These are phyloP conservation scores for Chaetomidium leptoderma DNA, from an alignment of 495 filamentous ascomycete genomes.

Conservation along the genomic window DNA sequence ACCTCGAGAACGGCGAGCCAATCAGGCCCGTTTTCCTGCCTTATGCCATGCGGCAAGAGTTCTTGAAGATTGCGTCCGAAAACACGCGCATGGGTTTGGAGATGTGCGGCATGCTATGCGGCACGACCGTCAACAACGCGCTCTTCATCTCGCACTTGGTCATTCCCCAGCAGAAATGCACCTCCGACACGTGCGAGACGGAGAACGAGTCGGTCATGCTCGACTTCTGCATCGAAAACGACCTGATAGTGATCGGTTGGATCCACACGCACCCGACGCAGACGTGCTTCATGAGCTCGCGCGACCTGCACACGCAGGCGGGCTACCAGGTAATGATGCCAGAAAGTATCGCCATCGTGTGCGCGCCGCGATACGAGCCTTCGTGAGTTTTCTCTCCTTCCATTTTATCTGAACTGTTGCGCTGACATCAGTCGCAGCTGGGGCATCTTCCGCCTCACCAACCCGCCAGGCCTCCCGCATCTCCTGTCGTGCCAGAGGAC, in stretches of 20 bases:
- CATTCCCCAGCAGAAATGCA: constrained; percentile 85
- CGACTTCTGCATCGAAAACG: constrained; percentile 79
- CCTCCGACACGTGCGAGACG: constrained; percentile 90
- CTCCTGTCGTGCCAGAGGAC: constrained; percentile 70
- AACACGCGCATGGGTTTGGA: constrained; percentile 83
- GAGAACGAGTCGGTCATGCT: constrained; percentile 77
- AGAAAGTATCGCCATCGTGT: constrained; percentile 95
- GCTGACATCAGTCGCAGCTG: constrained; percentile 49
- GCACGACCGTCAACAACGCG: constrained; percentile 85
- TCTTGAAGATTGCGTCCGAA: constrained; percentile 63
- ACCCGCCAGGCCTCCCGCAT: constrained; percentile 80
- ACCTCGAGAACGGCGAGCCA: constrained; percentile 80
- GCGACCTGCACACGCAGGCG: constrained; percentile 87
- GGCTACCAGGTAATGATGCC: constrained; percentile 92
- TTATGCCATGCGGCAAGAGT: constrained; percentile 61
- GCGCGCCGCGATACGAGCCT: constrained; percentile 75
- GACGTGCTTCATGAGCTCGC: constrained; percentile 94
- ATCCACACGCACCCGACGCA: constrained; percentile 97
- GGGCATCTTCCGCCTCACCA: constrained; percentile 88
- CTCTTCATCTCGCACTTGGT: constrained; percentile 83
- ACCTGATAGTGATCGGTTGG: constrained; percentile 89
- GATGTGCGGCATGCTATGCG: constrained; percentile 91
- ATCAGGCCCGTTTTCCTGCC: constrained; percentile 87
- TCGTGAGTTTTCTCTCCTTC: constrained; percentile 51
- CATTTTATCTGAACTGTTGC: background rate